A percentile compares a stretch with the other conserved stretches of the same genome.
Evolutionary conservation across 23 red algal species (phyloP).

Genomic region (Gracilaria gracilis): DNA sequence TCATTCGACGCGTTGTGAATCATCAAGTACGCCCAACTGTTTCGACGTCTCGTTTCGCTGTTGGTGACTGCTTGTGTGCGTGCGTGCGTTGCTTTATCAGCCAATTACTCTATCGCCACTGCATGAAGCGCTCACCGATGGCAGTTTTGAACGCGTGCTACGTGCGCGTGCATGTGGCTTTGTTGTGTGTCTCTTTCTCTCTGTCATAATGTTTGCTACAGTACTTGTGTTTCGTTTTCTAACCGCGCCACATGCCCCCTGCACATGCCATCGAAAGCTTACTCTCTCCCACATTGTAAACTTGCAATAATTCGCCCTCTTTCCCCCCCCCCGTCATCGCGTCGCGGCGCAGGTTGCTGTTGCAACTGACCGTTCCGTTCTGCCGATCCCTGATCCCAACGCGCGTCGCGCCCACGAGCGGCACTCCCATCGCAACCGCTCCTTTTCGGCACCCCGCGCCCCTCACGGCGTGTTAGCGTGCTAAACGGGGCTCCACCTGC

Average conservation of each 20-base stretch:
- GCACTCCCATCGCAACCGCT: background rate
- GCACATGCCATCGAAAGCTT: too few species aligned
- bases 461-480: too few species aligned
- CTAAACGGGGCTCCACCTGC: too few species aligned
- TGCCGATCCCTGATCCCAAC: background rate
- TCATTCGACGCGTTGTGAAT: slow-evolving; percentile 3
- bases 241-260: background rate
- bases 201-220: too few species aligned
- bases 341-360: too few species aligned
- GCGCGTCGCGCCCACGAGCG: background rate
- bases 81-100: too few species aligned
- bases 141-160: background rate
- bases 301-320: background rate
- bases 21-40: too few species aligned
- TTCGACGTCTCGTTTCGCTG: background rate
- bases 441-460: too few species aligned
- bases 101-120: background rate
- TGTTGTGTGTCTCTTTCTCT: background rate
- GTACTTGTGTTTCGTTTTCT: background rate
- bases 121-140: background rate
- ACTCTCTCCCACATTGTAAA: slow-evolving; percentile 10
- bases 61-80: too few species aligned
- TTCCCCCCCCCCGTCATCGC: too few species aligned
- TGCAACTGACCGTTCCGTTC: background rate
- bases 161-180: background rate